Conservation (phyloP, 345 rosid genomes). For the Passiflora organensis region DNA sequence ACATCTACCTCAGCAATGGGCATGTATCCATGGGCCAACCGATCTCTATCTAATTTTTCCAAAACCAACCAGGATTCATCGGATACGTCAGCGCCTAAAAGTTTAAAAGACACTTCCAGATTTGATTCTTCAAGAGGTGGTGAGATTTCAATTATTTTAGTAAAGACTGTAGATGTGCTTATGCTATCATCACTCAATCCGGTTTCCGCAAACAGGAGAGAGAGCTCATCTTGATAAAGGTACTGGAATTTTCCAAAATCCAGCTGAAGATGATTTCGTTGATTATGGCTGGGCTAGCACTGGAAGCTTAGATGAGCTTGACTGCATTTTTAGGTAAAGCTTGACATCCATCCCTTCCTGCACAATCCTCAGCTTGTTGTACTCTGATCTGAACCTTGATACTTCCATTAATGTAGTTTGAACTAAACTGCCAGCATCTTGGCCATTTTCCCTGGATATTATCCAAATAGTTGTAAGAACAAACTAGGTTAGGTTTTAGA, state of each 20-base stretch:
- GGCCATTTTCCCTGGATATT: too few relatives aligned
- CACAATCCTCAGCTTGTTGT: constrained; percentile 7
- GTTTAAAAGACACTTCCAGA: constrained; percentile 39
- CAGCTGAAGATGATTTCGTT: constrained; percentile 59
- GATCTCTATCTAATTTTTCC: constrained; percentile 38
- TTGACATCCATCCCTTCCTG: constrained; percentile 10
- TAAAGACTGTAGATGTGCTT: constrained; percentile 18
- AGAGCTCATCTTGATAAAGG: constrained; percentile 47
- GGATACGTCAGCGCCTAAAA: constrained; percentile 41
- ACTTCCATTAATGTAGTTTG: too few relatives aligned
- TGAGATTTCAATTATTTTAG: constrained; percentile 31
- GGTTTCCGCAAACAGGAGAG: constrained; percentile 40
- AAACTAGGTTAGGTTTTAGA: too few relatives aligned
- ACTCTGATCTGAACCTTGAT: constrained; percentile 7
- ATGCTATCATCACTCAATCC: constrained; percentile 14
- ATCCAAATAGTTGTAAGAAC: too few relatives aligned
- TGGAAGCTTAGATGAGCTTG: constrained; percentile 95
- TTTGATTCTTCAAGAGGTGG: constrained; percentile 43
- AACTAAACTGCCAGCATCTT: too few relatives aligned
- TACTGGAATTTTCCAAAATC: constrained; percentile 46
- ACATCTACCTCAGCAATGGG: constrained; percentile 39
- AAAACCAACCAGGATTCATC: constrained; percentile 42
- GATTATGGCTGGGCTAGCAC: constrained; percentile 87
- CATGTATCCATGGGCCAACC: constrained; percentile 50
- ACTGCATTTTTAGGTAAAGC: constrained; percentile 84